Percentiles rank a stretch among this genome's conserved stretches.
Evolutionary conservation across 2,329 filamentous ascomycete genomes (phyloP).

Genomic region (Colletotrichum endophyticum): DNA sequence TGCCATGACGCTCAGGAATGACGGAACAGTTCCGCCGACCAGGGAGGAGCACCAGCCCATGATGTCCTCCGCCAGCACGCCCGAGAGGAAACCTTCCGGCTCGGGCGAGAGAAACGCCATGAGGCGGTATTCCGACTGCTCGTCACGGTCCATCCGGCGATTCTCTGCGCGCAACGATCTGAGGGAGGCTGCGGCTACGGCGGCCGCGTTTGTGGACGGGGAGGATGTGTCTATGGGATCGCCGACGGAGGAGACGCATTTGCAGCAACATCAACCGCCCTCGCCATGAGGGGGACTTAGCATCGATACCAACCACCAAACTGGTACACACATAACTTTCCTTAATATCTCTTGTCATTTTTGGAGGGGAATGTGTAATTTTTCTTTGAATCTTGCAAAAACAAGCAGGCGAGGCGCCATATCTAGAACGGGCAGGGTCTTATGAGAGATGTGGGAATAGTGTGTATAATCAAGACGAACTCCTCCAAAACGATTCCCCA

Average conservation of each 20-base stretch:
- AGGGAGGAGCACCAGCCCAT: not conserved
- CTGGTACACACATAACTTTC: not conserved
- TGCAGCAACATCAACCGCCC: not conserved
- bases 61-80: not conserved
- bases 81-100: not conserved
- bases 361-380: not conserved
- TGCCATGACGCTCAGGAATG: constrained; percentile 12
- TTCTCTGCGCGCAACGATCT: constrained; percentile 15
- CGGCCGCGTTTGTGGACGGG: constrained; percentile 6
- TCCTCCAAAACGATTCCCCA: not conserved
- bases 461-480: not conserved
- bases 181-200: constrained; percentile 12
- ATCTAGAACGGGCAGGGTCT: not conserved
- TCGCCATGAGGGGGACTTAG: not conserved
- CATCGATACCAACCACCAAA: not conserved
- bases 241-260: constrained; percentile 4
- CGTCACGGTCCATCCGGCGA: constrained; percentile 6
- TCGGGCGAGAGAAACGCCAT: not conserved
- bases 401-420: not conserved
- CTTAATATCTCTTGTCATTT: not conserved
- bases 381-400: not conserved
- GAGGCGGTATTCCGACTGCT: constrained; percentile 14
- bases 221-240: not conserved
- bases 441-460: not conserved
- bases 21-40: not conserved